These are phyloP conservation scores for Lunularia cruciata DNA, from an alignment of 225 moss, liverwort and hornwort species.

Conservation along the genomic window DNA sequence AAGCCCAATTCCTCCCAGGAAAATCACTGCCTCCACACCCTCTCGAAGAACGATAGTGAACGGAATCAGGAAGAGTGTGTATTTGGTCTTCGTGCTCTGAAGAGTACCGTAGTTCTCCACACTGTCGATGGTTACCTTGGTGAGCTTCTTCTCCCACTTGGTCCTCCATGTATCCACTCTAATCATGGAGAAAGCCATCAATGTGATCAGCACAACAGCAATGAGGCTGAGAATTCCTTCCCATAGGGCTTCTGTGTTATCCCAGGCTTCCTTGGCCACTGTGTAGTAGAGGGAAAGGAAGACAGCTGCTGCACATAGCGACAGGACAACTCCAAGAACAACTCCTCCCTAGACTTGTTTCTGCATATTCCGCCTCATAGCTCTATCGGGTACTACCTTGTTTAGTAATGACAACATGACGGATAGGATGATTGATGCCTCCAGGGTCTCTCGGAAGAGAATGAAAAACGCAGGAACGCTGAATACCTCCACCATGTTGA, in stretches of 20 bases:
- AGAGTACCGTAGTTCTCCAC: conserved; percentile 21
- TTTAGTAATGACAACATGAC: conserved; percentile 62
- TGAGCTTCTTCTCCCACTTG: conserved; percentile 79
- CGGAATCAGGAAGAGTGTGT: conserved; percentile 57
- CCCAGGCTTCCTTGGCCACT: too few species aligned
- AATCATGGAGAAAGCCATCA: conserved; percentile 76
- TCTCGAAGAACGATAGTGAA: conserved; percentile 62
- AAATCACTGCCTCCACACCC: conserved; percentile 70
- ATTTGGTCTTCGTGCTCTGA: conserved; percentile 48
- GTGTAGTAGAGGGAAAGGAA: too few species aligned
- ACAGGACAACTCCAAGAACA: conserved; percentile 37
- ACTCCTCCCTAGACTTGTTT: conserved; percentile 63
- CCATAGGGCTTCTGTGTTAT: conserved; percentile 57
- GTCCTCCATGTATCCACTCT: conserved; percentile 65
- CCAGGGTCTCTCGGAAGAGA: too few species aligned
- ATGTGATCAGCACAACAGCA: conserved; percentile 56
- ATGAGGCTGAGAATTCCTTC: conserved; percentile 61
- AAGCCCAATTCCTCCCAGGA: conserved; percentile 59
- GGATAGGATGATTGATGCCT: too few species aligned
- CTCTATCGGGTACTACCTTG: conserved; percentile 40
- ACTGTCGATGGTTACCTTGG: conserved; percentile 49
- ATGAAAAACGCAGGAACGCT: conserved; percentile 78
- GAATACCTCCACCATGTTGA: conserved; percentile 66
- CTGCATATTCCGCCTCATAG: conserved; percentile 44
- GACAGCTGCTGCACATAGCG: conserved; percentile 39